Conservation (phyloP, 2,329 filamentous ascomycete species). For the Cladosporium velox region DNA sequence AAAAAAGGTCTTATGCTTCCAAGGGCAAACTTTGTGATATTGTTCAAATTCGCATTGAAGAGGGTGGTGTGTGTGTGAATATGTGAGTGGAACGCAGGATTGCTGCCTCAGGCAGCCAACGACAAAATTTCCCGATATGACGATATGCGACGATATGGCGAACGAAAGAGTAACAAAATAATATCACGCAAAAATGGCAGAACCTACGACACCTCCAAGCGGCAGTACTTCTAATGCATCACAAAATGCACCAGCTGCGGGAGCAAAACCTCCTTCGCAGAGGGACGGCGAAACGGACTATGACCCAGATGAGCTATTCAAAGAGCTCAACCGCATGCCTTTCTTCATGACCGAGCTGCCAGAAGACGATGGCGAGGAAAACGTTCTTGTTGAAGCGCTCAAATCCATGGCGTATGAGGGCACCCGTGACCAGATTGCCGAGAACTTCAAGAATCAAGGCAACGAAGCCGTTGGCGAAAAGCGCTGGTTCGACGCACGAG, state of each 20-base stretch:
- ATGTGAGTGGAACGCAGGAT: not conserved
- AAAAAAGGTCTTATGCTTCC: not conserved
- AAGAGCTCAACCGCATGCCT: slow-evolving; percentile 70
- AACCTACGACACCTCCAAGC: not conserved
- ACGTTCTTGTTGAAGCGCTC: slow-evolving; percentile 80
- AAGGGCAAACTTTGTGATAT: not conserved
- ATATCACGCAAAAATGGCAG: not conserved
- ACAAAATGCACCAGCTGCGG: not conserved
- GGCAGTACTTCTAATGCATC: not conserved
- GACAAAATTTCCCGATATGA: slow-evolving; percentile 1
- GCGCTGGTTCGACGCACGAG: slow-evolving; percentile 78
- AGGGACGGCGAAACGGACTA: slow-evolving; percentile 49
- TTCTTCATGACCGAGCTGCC: slow-evolving; percentile 95
- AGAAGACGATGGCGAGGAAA: slow-evolving; percentile 65
- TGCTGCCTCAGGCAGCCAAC: slow-evolving; percentile 1
- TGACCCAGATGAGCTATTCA: slow-evolving; percentile 62
- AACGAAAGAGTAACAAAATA: not conserved
- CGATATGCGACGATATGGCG: not conserved
- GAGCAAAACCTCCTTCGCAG: slow-evolving; percentile 7
- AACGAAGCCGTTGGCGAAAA: slow-evolving; percentile 81
- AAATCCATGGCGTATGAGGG: slow-evolving; percentile 92
- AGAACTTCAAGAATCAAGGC: slow-evolving; percentile 85
- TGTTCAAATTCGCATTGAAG: not conserved
- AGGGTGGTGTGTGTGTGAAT: not conserved
- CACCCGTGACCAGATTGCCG: slow-evolving; percentile 76